These are phyloP conservation scores for Globisporangium uncinulatum DNA, from an alignment of 352 stramenopile genomes.

Conservation along the genomic window DNA sequence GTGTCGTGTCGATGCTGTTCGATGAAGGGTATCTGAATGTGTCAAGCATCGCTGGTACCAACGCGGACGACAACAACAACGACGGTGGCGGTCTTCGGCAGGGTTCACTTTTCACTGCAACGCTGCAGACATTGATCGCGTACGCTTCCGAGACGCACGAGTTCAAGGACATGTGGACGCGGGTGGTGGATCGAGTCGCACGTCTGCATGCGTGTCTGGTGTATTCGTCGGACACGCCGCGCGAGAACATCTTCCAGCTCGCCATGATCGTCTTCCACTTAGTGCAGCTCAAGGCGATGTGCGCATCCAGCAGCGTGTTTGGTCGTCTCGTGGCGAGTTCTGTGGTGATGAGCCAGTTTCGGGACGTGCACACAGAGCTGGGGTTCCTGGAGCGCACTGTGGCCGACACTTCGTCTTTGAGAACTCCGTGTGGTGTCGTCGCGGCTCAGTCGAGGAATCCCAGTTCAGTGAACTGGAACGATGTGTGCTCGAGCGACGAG, in stretches of 20 bases:
- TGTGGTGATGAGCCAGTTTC: neutral
- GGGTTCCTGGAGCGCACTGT: neutral
- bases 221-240: neutral
- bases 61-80: no score
- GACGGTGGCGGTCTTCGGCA: no score
- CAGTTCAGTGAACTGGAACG: neutral
- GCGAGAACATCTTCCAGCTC: conserved; percentile 2
- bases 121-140: neutral
- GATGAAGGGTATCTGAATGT: neutral
- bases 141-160: neutral
- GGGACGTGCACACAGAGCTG: neutral
- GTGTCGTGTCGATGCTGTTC: neutral
- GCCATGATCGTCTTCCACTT: conserved; percentile 1
- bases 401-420: neutral
- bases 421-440: no score
- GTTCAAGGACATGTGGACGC: neutral
- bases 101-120: no score
- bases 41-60: neutral
- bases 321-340: neutral
- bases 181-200: neutral
- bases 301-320: neutral
- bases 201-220: neutral
- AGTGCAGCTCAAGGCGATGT: neutral
- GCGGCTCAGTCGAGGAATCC: no score
- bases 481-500: no score